Conservation (phyloP, 768 basidiomycete species). For the Mycena indigotica region DNA sequence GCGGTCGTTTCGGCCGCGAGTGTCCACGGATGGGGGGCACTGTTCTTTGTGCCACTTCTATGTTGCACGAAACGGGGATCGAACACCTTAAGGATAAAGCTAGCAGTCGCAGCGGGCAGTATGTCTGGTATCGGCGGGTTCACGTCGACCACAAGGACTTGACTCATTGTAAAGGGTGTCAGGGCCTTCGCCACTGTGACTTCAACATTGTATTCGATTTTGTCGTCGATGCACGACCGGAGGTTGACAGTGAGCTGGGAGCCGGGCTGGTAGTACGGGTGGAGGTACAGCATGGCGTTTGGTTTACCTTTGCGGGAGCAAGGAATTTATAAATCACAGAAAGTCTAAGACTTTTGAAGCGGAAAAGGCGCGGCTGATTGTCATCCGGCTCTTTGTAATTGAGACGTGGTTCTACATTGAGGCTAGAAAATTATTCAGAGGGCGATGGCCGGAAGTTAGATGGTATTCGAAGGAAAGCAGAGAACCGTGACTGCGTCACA, state of each 20-base stretch:
- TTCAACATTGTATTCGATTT: constrained; percentile 13
- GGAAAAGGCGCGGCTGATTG: no score
- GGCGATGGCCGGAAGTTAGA: no score
- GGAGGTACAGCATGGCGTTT: constrained; percentile 15
- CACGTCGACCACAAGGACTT: constrained; percentile 22
- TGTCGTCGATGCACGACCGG: constrained; percentile 16
- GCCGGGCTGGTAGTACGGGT: constrained; percentile 19
- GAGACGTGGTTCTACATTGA: no score
- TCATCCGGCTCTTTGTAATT: no score
- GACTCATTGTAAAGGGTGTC: constrained; percentile 24
- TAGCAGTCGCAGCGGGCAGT: constrained; percentile 2
- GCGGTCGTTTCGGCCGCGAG: constrained; percentile 21
- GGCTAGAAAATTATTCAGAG: no score
- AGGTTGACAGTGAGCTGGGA: constrained; percentile 20
- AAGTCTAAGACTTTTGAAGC: background rate
- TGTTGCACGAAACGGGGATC: constrained; percentile 22
- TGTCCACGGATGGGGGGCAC: constrained; percentile 21
- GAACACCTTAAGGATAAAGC: constrained; percentile 22
- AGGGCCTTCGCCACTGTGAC: constrained; percentile 21
- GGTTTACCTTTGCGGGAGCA: background rate
- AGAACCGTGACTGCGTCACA: no score
- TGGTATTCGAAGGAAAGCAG: no score
- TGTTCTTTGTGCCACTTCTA: constrained; percentile 15
- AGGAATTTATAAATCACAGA: background rate
- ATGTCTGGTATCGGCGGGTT: constrained; percentile 13